Percentiles rank a stretch among this genome's conserved stretches.
These are phyloP conservation scores for Artemisia princeps DNA, from an alignment of 140 eudicot species.

Conservation along the genomic window DNA sequence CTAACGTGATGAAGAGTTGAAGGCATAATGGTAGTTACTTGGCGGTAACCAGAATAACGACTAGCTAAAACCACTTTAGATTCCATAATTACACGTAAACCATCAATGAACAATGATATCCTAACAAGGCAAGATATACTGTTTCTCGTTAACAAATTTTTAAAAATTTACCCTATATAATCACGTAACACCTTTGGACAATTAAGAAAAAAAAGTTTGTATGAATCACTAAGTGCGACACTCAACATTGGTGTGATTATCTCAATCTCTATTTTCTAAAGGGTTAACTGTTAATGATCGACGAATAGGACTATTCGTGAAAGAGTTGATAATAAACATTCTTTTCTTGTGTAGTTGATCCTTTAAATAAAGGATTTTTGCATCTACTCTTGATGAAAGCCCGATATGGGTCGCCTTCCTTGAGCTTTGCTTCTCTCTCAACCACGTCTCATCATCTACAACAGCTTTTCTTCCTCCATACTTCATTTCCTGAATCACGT, in stretches of 20 bases:
- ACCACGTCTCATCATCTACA: constrained; percentile 39
- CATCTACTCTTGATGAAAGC: constrained; percentile 49
- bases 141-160: neutral
- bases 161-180: constrained; percentile 9
- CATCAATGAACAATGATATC: neutral
- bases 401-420: constrained; percentile 43
- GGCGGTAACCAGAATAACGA: too few relatives aligned
- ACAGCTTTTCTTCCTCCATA: constrained; percentile 28
- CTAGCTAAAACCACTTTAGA: too few relatives aligned
- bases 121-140: neutral
- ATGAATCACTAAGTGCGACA: constrained; percentile 20
- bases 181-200: constrained; percentile 18
- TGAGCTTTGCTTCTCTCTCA: constrained; percentile 45
- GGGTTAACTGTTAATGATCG: constrained; percentile 35
- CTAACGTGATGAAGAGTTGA: too few relatives aligned
- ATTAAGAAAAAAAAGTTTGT: constrained; percentile 17
- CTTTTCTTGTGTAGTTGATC: constrained; percentile 37
- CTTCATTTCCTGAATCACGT: constrained; percentile 49
- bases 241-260: constrained; percentile 1
- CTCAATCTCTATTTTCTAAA: constrained; percentile 28
- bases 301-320: constrained; percentile 40
- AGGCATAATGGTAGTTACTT: too few relatives aligned
- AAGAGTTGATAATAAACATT: constrained; percentile 36
- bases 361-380: constrained; percentile 39
- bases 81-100: too few relatives aligned